A percentile compares a stretch with the other conserved stretches of the same genome.
These are phyloP conservation scores for Pseudonectria foliicola DNA, from an alignment of 2,329 filamentous ascomycete genomes.

Conservation along the genomic window DNA sequence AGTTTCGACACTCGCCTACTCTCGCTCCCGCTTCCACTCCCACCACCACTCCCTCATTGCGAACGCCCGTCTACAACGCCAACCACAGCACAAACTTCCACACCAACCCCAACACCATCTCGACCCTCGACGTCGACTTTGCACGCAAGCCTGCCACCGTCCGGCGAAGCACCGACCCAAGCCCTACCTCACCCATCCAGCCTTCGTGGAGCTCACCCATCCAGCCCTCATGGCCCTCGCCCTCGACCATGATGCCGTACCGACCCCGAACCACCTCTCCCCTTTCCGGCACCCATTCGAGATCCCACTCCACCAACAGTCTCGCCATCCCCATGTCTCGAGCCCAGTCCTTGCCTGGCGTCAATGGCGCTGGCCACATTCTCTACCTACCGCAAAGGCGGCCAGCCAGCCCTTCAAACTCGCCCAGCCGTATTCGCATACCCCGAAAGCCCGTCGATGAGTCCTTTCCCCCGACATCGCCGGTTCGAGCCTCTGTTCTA, in stretches of 20 bases:
- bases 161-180: conserved; percentile 54
- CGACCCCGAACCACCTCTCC: conserved; percentile 57
- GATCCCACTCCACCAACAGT: conserved; percentile 52
- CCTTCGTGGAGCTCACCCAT: conserved; percentile 35
- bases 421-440: conserved; percentile 44
- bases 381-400: conserved; percentile 47
- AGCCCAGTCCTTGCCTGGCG: conserved; percentile 57
- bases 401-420: conserved; percentile 47
- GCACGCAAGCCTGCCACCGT: conserved; percentile 44
- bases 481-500: conserved; percentile 47
- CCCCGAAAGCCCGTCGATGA: conserved; percentile 54
- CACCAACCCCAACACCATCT: conserved; percentile 31
- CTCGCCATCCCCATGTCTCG: conserved; percentile 52
- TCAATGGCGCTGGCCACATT: conserved; percentile 52
- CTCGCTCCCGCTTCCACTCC: no score
- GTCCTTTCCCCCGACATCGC: conserved; percentile 49
- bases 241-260: conserved; percentile 42
- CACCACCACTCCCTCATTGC: conserved; percentile 46
- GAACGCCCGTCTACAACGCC: conserved; percentile 36
- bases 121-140: conserved; percentile 36
- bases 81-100: conserved; percentile 36
- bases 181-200: conserved; percentile 39
- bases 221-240: conserved; percentile 40
- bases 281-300: conserved; percentile 47
- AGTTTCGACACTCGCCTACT: conserved; percentile 54